Evolutionary conservation across 1,139 yeast species (phyloP), one percentile per base, ranked within the genome.

Genomic region (Debaryomyces udenii): DNA sequence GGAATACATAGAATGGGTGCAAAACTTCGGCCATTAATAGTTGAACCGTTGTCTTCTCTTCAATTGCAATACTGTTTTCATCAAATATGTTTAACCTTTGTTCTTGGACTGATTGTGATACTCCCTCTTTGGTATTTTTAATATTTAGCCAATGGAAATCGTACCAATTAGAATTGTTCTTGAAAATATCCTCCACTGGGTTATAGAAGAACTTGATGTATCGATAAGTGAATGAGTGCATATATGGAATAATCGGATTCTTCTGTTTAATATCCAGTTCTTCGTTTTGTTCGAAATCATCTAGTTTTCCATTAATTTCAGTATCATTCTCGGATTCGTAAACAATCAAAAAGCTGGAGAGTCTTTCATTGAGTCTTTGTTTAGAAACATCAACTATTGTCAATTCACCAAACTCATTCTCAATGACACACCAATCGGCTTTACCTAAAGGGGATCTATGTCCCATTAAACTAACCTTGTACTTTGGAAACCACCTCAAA

Each of bases 1-100:
- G 99, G 61, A 93, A 93, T 30, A 94, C 77, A 59, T 94, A 93
- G 58, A 93, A 93, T 1, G 99, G 99, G 60, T 93, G 99, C 39
- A 93, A 67, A 0, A 89, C 89, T 61, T 94, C 99, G 55, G 90
- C 96, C 23, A 86, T 70, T 37, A 94, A 70, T 37, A 94, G 73
- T 55, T 81, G 81, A 0, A 68, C 28, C 1, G 81, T 70, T 0
- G 91, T 61, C 48, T 90, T 93, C 47, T 87, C 94, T 42, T 81
- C 81, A 50, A 93, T 80, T 44, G 85, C 86, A 43, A 93, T 80
- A 24, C 80, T 66, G 61, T 93, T 93, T 23, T 69, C 70, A 10
- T 91, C 96, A 66, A 94, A 93, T 0, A 91, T 88, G 42, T 75
- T 59, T 15, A 69, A 61, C 43, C 99, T 74, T 53, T 84, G 88